Evolutionary conservation across 2,329 filamentous ascomycete genomes (phyloP).

Genomic region (Aspergillus unguis): DNA sequence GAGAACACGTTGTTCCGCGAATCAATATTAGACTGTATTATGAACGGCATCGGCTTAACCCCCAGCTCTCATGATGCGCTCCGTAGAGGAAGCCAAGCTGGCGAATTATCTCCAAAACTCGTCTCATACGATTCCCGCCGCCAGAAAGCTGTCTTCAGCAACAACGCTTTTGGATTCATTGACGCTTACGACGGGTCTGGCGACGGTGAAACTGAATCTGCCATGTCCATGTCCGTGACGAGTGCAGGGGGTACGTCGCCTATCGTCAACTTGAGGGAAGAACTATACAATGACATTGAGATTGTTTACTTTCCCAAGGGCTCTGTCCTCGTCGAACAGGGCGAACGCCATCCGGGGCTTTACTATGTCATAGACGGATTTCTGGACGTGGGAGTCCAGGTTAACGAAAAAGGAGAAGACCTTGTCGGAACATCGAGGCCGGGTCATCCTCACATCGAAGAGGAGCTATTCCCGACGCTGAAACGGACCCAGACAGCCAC

Average conservation of each 20-base stretch:
- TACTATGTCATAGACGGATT: slow-evolving; percentile 99
- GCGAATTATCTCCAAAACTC: slow-evolving; percentile 79
- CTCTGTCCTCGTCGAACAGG: slow-evolving; percentile 91
- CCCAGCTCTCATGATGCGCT: slow-evolving; percentile 60
- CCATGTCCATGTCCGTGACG: slow-evolving; percentile 65
- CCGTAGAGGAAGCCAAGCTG: slow-evolving; percentile 63
- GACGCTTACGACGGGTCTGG: slow-evolving; percentile 69
- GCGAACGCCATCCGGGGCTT: slow-evolving; percentile 90
- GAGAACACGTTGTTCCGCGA: slow-evolving; percentile 87
- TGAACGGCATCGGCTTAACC: slow-evolving; percentile 84
- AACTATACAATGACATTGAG: slow-evolving; percentile 87
- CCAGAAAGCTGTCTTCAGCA: slow-evolving; percentile 75
- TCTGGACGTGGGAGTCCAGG: slow-evolving; percentile 83
- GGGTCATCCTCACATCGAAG: slow-evolving; percentile 24
- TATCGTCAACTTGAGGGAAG: slow-evolving; percentile 66
- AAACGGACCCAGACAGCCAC: slow-evolving; percentile 44
- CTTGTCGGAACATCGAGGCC: slow-evolving; percentile 35
- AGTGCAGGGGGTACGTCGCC: slow-evolving; percentile 60
- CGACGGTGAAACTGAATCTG: slow-evolving; percentile 83
- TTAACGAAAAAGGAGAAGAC: slow-evolving; percentile 56
- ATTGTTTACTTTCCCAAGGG: slow-evolving; percentile 97
- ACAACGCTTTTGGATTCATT: slow-evolving; percentile 91
- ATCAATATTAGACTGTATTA: slow-evolving; percentile 91
- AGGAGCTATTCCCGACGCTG: slow-evolving; percentile 46
- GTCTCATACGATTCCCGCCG: slow-evolving; percentile 78